A percentile compares a stretch with the other conserved stretches of the same genome.
Evolutionary conservation across 768 basidiomycete species (phyloP).

Genomic region (Russula compacta): DNA sequence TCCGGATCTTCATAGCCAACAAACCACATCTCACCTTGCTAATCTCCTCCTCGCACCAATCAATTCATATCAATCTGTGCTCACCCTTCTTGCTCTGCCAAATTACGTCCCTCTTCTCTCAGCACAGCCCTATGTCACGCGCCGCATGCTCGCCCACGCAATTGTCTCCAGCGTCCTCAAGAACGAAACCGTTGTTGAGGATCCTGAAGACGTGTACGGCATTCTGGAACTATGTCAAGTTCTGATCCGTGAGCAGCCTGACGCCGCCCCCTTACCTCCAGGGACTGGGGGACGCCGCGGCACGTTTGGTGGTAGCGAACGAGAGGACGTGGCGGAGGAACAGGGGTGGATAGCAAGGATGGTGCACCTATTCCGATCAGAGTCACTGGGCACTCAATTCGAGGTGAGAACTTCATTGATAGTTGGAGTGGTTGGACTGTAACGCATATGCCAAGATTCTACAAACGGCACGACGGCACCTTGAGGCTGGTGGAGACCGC

Average conservation of each 20-base stretch:
- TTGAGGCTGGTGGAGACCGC: conserved; percentile 85
- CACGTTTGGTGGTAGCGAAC: conserved; percentile 48
- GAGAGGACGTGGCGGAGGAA: conserved; percentile 93
- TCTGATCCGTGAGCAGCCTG: conserved; percentile 77
- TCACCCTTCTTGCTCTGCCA: conserved; percentile 94
- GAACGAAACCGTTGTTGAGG: conserved; percentile 93
- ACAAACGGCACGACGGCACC: conserved; percentile 84
- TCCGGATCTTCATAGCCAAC: conserved; percentile 79
- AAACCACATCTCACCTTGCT: conserved; percentile 85
- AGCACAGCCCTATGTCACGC: conserved; percentile 81
- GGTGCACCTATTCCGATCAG: conserved; percentile 90
- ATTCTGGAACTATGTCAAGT: conserved; percentile 91
- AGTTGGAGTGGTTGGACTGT: background rate
- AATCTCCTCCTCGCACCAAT: conserved; percentile 89
- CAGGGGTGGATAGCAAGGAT: conserved; percentile 98
- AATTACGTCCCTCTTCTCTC: conserved; percentile 77
- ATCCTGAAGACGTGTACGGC: conserved; percentile 89
- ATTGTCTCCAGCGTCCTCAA: conserved; percentile 91
- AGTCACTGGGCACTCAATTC: conserved; percentile 82
- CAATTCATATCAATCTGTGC: conserved; percentile 91
- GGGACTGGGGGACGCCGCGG: conserved; percentile 45
- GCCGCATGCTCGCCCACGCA: conserved; percentile 89
- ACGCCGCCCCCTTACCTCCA: conserved; percentile 33
- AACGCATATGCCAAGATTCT: conserved; percentile 47
- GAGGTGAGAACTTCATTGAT: conserved; percentile 44